Evolutionary conservation across 1,284 basidiomycete species (phyloP).

Genomic region (Apiotrichum veenhuisii): DNA sequence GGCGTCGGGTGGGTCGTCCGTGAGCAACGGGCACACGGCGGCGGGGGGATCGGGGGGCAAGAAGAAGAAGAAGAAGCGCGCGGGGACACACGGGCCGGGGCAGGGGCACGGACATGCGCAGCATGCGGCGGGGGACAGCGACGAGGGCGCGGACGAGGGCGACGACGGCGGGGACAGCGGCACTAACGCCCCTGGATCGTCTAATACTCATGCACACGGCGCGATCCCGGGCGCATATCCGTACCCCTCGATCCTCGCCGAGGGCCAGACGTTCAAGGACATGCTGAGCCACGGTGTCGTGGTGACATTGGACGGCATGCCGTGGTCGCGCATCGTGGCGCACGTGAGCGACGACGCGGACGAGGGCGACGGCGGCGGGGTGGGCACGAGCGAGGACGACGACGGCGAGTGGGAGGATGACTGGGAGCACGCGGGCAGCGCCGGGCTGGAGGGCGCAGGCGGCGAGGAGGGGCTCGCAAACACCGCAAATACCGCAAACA

Average conservation of each 20-base stretch:
- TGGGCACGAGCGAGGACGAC: slow-evolving; percentile 5
- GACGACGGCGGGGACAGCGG: slow-evolving; percentile 24
- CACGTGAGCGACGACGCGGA: slow-evolving; percentile 45
- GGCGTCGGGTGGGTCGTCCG: not conserved
- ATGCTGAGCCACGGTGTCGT: slow-evolving; percentile 48
- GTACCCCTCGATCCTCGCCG: slow-evolving; percentile 6
- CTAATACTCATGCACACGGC: slow-evolving; percentile 1
- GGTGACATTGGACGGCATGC: slow-evolving; percentile 46
- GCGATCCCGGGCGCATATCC: slow-evolving; percentile 15
- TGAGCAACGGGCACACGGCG: slow-evolving; percentile 1
- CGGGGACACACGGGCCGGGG: too few species aligned
- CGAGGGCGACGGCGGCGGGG: slow-evolving; percentile 10
- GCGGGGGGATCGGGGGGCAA: not conserved
- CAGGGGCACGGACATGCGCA: not conserved
- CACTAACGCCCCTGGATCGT: too few species aligned
- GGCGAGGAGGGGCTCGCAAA: slow-evolving; percentile 12
- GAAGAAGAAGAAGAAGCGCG: slow-evolving; percentile 20
- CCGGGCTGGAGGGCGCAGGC: not conserved
- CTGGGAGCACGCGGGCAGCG: slow-evolving; percentile 10
- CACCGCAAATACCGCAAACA: too few species aligned
- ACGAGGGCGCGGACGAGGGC: slow-evolving; percentile 34
- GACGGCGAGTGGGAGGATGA: slow-evolving; percentile 23
- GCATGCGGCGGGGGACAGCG: slow-evolving; percentile 23
- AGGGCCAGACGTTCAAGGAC: slow-evolving; percentile 44
- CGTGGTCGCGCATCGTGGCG: slow-evolving; percentile 48